A percentile compares a stretch with the other conserved stretches of the same genome.
phyloP scores from a whole-genome alignment of 352 stramenopile species.

The Phytophthora pisi region DNA sequence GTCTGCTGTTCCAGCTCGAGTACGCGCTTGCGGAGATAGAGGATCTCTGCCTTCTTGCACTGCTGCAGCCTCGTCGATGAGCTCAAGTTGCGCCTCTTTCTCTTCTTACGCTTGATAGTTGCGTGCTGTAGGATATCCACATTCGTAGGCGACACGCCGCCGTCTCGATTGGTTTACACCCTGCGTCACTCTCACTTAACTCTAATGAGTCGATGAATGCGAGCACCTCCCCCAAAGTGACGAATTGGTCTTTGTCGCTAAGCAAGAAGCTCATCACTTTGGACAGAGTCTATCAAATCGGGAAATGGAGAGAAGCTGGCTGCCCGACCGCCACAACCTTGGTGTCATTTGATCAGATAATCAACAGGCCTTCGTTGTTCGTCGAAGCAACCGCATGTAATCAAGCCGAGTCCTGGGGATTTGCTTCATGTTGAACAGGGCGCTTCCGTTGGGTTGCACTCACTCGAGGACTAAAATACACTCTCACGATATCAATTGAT shows the following conservation, averaged over 20 bases:
- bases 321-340: neutral
- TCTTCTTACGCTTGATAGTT: conserved; percentile 5
- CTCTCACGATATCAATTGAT: too few species aligned
- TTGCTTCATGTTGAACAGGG: too few species aligned
- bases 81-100: conserved; percentile 23
- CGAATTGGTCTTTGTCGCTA: conserved; percentile 10
- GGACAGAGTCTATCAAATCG: neutral
- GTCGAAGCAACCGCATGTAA: too few species aligned
- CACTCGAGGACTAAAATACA: too few species aligned
- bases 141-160: neutral
- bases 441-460: too few species aligned
- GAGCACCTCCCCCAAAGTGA: conserved; percentile 11
- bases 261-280: conserved; percentile 14
- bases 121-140: neutral
- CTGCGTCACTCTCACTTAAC: neutral
- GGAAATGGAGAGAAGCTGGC: neutral
- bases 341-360: neutral
- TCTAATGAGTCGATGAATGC: conserved; percentile 17
- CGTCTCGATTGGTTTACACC: neutral
- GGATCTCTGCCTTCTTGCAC: conserved; percentile 19
- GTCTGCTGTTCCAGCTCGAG: conserved; percentile 16
- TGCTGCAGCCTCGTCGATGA: conserved; percentile 30
- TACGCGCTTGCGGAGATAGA: conserved; percentile 15
- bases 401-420: too few species aligned
- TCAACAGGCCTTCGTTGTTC: too few species aligned